Evolutionary conservation across 108 stramenopile species (phyloP).

Genomic region (Skeletonema grethae): DNA sequence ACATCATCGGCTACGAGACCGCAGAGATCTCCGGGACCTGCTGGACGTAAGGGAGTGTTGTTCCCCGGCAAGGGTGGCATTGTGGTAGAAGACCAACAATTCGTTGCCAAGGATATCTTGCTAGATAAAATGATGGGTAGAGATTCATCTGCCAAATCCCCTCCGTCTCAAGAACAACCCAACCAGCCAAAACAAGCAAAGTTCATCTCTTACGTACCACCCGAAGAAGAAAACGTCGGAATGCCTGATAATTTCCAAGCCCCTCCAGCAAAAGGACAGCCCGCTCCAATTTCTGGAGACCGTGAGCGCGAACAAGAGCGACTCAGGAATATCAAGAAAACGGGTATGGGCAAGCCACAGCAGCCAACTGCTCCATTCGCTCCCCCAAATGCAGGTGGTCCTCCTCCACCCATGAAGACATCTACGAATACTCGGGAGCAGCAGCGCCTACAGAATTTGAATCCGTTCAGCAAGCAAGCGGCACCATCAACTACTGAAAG

Average conservation of each 20-base stretch:
- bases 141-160: constrained; percentile 6
- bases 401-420: constrained; percentile 18
- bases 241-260: background rate
- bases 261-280: constrained; percentile 2
- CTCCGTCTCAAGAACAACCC: background rate
- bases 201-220: constrained; percentile 22
- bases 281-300: constrained; percentile 20
- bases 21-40: background rate
- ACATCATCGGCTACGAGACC: background rate
- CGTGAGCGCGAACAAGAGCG: constrained; percentile 27
- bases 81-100: constrained; percentile 24
- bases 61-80: constrained; percentile 30
- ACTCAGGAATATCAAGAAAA: constrained; percentile 17
- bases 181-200: constrained; percentile 5
- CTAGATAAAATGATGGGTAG: constrained; percentile 22
- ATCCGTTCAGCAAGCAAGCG: constrained; percentile 1
- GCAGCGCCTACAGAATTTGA: constrained; percentile 20
- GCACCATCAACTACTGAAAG: constrained; percentile 7
- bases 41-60: constrained; percentile 2
- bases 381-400: constrained; percentile 7
- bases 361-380: background rate
- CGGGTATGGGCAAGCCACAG: constrained; percentile 1
- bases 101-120: constrained; percentile 29
- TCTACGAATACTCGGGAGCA: constrained; percentile 23
- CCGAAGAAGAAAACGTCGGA: constrained; percentile 19